These are phyloP conservation scores for Zymoseptoria ardabiliae DNA, from an alignment of 2,329 filamentous ascomycete genomes.

Conservation along the genomic window DNA sequence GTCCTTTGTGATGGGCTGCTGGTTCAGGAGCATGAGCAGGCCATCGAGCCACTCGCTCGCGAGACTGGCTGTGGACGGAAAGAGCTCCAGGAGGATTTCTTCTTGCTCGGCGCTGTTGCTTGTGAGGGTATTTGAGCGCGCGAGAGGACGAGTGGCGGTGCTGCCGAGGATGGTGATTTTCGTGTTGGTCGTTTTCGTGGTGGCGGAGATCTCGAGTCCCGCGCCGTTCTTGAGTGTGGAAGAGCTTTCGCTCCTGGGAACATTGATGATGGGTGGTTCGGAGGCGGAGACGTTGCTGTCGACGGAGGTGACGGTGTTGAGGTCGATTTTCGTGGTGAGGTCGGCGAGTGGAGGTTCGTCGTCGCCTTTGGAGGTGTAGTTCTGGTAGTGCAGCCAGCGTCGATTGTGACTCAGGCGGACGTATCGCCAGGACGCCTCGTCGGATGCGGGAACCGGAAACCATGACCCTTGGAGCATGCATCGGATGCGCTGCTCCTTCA, in stretches of 20 bases:
- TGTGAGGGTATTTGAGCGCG: background rate
- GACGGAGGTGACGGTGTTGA: slow-evolving; percentile 81
- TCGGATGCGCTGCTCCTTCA: slow-evolving; percentile 91
- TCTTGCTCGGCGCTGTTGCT: slow-evolving; percentile 41
- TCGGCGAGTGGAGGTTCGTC: slow-evolving; percentile 65
- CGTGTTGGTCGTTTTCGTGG: slow-evolving; percentile 47
- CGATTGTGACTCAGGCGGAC: slow-evolving; percentile 86
- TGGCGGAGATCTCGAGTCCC: slow-evolving; percentile 7
- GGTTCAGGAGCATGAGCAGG: slow-evolving; percentile 86
- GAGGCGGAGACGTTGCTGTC: slow-evolving; percentile 81
- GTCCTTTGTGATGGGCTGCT: slow-evolving; percentile 93
- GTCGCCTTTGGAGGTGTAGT: slow-evolving; percentile 59
- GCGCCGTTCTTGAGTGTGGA: slow-evolving; percentile 18
- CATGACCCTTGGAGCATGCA: slow-evolving; percentile 83
- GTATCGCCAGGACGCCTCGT: slow-evolving; percentile 57
- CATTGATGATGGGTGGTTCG: slow-evolving; percentile 40
- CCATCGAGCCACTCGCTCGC: slow-evolving; percentile 97
- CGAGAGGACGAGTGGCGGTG: slow-evolving; percentile 1
- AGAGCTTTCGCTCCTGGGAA: slow-evolving; percentile 34
- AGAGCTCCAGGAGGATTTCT: slow-evolving; percentile 69
- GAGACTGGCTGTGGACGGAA: slow-evolving; percentile 69
- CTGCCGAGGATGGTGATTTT: slow-evolving; percentile 84
- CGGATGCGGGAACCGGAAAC: slow-evolving; percentile 57
- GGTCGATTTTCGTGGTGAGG: slow-evolving; percentile 74
- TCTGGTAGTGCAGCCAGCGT: slow-evolving; percentile 80